Percentiles rank a stretch among this genome's conserved stretches.
phyloP scores from a whole-genome alignment of 257 asterid species.

The Solanum neorickii region DNA sequence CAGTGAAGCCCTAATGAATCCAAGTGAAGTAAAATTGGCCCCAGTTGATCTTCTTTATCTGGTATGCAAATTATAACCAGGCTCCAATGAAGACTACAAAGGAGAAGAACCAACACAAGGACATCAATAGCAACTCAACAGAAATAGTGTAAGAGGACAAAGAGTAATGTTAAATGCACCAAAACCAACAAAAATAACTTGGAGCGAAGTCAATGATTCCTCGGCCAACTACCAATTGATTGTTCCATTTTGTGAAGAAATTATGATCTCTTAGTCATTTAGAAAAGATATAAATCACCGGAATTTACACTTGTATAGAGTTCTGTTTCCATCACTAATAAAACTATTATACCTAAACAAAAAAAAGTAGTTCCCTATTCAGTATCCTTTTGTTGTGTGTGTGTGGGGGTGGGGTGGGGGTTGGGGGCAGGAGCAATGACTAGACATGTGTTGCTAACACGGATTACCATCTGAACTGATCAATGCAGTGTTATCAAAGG shows the following conservation, averaged over 20 bases:
- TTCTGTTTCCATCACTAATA: background rate
- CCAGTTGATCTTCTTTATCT: constrained; percentile 54
- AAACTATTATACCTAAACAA: background rate
- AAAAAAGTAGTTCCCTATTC: background rate
- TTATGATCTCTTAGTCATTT: background rate
- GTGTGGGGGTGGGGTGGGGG: background rate
- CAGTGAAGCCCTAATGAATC: constrained; percentile 73
- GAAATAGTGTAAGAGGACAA: background rate
- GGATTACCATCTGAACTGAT: background rate
- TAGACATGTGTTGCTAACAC: background rate
- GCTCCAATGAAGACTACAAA: constrained; percentile 87
- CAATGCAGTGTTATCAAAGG: background rate
- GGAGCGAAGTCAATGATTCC: background rate
- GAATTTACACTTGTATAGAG: background rate
- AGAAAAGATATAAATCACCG: background rate
- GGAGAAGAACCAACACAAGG: constrained; percentile 2
- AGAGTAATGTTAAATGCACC: background rate
- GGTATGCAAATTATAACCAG: constrained; percentile 85
- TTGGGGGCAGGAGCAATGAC: background rate
- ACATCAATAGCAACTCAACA: background rate
- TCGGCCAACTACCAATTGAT: background rate
- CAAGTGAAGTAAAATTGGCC: constrained; percentile 74
- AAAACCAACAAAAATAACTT: background rate
- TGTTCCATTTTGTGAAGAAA: background rate
- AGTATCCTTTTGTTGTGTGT: background rate